Evolutionary conservation across 306 rosid species (phyloP).

Genomic region (barrel medic (Medicago truncatula)): MtrunA17r5.0-ANR NC_053049.1:11291501-11292000

Average conservation of each 20-base stretch:
- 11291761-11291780: constrained; percentile 31
- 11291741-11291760: constrained; percentile 25
- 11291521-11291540: constrained; percentile 44
- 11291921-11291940: constrained; percentile 79
- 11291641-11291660: constrained; percentile 37
- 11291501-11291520: constrained; percentile 37
- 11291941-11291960: constrained; percentile 72
- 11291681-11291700: constrained; percentile 41
- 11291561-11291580: constrained; percentile 69
- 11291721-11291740: constrained; percentile 34
- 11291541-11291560: constrained; percentile 77
- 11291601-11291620: constrained; percentile 58
- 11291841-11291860: constrained; percentile 80
- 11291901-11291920: constrained; percentile 78
- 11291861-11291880: constrained; percentile 66
- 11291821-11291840: constrained; percentile 56
- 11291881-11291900: constrained; percentile 47
- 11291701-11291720: constrained; percentile 37
- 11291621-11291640: constrained; percentile 44
- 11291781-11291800: constrained; percentile 55
- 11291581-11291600: constrained; percentile 62
- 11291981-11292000: constrained; percentile 75
- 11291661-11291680: constrained; percentile 45
- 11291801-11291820: constrained; percentile 78
- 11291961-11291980: constrained; percentile 68